These are phyloP conservation scores for Vickermania ingenoplastis DNA, from an alignment of 208 protist species.

Conservation along the genomic window DNA sequence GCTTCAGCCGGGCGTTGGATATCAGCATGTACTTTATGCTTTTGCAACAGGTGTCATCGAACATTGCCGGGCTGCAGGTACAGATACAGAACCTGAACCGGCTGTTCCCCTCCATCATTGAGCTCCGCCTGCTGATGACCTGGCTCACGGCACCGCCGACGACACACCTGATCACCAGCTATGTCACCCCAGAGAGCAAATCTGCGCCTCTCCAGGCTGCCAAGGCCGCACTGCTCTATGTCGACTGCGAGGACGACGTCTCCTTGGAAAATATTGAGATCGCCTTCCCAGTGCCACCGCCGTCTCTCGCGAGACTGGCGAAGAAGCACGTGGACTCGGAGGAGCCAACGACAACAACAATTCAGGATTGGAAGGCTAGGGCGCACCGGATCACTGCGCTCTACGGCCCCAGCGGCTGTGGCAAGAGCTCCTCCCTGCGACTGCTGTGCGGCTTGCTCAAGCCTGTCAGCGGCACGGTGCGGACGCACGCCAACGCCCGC, in stretches of 20 bases:
- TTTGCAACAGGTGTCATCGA: constrained; percentile 18
- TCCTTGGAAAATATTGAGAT: background rate
- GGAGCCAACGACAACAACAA: background rate
- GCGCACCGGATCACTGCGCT: constrained; percentile 43
- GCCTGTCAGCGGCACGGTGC: constrained; percentile 32
- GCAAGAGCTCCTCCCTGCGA: constrained; percentile 69
- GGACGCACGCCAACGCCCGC: constrained; percentile 29
- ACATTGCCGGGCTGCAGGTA: background rate
- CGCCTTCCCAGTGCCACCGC: background rate
- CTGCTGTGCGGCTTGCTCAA: constrained; percentile 43
- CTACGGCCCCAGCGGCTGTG: constrained; percentile 64
- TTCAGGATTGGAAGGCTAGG: constrained; percentile 10
- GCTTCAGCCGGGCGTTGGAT: constrained; percentile 12
- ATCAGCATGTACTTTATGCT: constrained; percentile 69
- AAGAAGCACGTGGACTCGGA: background rate
- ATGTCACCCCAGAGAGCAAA: background rate
- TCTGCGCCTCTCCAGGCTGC: background rate
- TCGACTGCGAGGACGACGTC: background rate
- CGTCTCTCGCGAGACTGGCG: background rate
- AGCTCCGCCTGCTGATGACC: background rate
- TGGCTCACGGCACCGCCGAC: background rate
- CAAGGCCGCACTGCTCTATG: background rate
- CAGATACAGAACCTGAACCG: background rate
- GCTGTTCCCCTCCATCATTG: background rate
- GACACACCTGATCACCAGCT: background rate